Evolutionary conservation across 2,329 filamentous ascomycete species (phyloP).

Genomic region (Botrytis cinerea): DNA sequence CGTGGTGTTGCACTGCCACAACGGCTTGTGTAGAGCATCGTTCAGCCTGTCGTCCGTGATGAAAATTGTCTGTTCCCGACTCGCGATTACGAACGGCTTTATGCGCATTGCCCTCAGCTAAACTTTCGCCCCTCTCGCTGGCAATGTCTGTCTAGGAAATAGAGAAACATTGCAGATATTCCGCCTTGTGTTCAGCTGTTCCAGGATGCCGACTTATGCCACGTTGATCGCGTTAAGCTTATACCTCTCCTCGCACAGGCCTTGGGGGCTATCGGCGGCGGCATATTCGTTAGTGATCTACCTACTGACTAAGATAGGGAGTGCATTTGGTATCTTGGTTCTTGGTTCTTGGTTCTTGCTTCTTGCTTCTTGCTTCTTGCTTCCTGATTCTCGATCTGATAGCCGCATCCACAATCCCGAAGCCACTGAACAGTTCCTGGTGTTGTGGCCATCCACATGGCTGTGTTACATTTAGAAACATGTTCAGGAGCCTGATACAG

Average conservation of each 20-base stretch:
- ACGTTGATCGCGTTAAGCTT: slow-evolving; percentile 18
- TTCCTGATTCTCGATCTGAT: slow-evolving; percentile 16
- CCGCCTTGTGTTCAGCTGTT: slow-evolving; percentile 15
- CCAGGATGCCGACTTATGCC: slow-evolving; percentile 20
- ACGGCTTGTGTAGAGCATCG: slow-evolving; percentile 14
- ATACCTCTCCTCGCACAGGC: not conserved
- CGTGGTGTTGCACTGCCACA: slow-evolving; percentile 25
- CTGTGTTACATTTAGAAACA: slow-evolving; percentile 9
- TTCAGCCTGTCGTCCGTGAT: slow-evolving; percentile 23
- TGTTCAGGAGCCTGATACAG: slow-evolving; percentile 17
- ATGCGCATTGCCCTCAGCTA: slow-evolving; percentile 16
- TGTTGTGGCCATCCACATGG: not conserved
- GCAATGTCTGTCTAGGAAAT: slow-evolving; percentile 11
- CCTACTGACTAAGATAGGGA: not conserved
- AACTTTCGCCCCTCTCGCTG: slow-evolving; percentile 4
- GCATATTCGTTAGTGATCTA: not conserved
- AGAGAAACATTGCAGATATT: slow-evolving; percentile 15
- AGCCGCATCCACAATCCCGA: slow-evolving; percentile 10
- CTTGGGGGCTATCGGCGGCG: not conserved
- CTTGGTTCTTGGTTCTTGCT: not conserved
- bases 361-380: not conserved
- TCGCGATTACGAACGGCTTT: slow-evolving; percentile 18
- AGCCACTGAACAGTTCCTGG: not conserved
- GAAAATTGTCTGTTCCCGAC: slow-evolving; percentile 19
- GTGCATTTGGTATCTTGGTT: slow-evolving; percentile 5